Evolutionary conservation across 495 filamentous ascomycete species (phyloP), one percentile per base, ranked within the genome.

Genomic region (Collariella sp.): DNA sequence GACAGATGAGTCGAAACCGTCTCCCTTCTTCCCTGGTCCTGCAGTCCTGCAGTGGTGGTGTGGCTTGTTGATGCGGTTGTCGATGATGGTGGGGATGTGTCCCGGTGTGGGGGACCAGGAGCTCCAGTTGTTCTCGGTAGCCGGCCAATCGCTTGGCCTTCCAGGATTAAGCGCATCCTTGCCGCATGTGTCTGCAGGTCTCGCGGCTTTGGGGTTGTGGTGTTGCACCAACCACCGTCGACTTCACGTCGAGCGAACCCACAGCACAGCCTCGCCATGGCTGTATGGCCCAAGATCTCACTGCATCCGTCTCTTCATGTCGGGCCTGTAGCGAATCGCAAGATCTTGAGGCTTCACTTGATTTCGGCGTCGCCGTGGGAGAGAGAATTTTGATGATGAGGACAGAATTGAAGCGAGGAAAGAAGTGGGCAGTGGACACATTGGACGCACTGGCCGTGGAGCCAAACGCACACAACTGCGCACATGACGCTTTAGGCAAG

Each of bases 61-160:
- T 48, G 39, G 33, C 43, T 24, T n/a, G 47, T 54, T 20, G 35
- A 23, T 31, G 26, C 9, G 5, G 9, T 55, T 55, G 20, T 41
- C 24, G 36, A 35, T 50, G 54, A 46, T 31, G 46, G 15, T 18
- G 34, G 46, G 46, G 24, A 18, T 47, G 35, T n/a, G 36, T 29
- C 40, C 16, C 7, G 46, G 16, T 53, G 46, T 29, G 52, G 48
- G 51, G 49, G 50, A 35, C n/a, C 22, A 20, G 29, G 11, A 41
- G 16, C 20, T 51, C 26, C 26, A 53, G 48, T 31, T 53, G 52
- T 57, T n/a, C 56, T 64, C 62, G 62, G 49, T 26, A 50, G 56
- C 44, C 23, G 22, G 53, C 62, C 62, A 64, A 64, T 64, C 62
- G 62, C 55, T 49, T 54, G 36, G 43, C 18, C 54, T 52, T 11